Percentiles rank a stretch among this genome's conserved stretches.
Evolutionary conservation across 331 rosid species (phyloP).

Genomic region (Pyracantha coccinea): DNA sequence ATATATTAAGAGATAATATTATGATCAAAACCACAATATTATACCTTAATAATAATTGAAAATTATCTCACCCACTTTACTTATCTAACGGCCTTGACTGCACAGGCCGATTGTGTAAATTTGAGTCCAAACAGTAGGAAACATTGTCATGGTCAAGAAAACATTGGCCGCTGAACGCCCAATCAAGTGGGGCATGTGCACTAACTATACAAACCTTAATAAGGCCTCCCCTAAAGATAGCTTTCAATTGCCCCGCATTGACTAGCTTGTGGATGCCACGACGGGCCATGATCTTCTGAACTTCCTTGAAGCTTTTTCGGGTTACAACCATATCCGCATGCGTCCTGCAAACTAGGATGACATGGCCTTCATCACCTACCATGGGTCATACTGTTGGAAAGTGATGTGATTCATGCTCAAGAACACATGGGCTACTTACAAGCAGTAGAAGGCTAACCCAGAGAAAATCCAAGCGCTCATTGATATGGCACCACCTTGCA

Average conservation of each 20-base stretch:
- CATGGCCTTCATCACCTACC: background rate
- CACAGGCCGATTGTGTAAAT: too few relatives aligned
- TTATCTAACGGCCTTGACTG: too few relatives aligned
- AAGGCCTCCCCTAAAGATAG: background rate
- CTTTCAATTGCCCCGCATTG: background rate
- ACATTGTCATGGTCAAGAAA: background rate
- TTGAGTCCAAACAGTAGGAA: too few relatives aligned
- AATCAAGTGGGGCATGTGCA: background rate
- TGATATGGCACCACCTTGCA: too few relatives aligned
- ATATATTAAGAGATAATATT: too few relatives aligned
- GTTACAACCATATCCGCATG: background rate
- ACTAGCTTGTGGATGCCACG: background rate
- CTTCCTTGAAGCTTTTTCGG: background rate
- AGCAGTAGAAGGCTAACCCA: background rate
- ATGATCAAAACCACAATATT: too few relatives aligned
- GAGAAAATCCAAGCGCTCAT: too few relatives aligned
- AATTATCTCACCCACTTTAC: too few relatives aligned
- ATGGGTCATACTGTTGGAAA: background rate
- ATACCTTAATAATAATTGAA: too few relatives aligned
- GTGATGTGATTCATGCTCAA: background rate
- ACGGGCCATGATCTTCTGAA: background rate
- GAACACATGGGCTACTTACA: background rate
- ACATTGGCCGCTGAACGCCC: accelerated
- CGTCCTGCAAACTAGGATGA: background rate
- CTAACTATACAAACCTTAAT: background rate